Evolutionary conservation across 2,329 filamentous ascomycete genomes (phyloP), one percentile per base, ranked within the genome.

Genomic region (Colletotrichum neosansevieriae): DNA sequence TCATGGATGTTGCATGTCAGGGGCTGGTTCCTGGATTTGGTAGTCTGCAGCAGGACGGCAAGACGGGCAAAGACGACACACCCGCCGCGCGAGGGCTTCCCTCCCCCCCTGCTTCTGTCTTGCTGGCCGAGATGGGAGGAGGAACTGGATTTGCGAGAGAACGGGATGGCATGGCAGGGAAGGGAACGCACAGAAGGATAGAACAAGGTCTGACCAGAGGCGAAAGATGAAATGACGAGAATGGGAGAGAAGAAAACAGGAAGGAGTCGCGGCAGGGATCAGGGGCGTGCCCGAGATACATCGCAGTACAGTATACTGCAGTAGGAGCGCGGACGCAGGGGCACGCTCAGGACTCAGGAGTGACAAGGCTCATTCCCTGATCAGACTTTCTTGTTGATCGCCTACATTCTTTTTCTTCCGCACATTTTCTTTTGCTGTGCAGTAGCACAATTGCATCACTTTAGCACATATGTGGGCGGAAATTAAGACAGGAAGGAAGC

Each of bases 281-380:
- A 36, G 29, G 56, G 42, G n/a, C 6, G 19, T 17, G 36, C 13
- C 21, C 21, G 13, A 24, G 21, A 44, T 17, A n/a, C n/a, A n/a
- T n/a, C n/a, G n/a, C n/a, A n/a, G n/a, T n/a, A n/a, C n/a, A n/a
- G n/a, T n/a, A n/a, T n/a, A n/a, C n/a, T n/a, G n/a, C n/a, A n/a
- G n/a, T n/a, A 29, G 63, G 47, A 60, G 38, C 17, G 36, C 34
- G 32, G 47, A 54, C 38, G 63, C 63, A 61, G 57, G 58, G 63
- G 63, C 11, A 40, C 29, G 29, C 57, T 61, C 57, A 32, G 29
- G 36, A 58, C 57, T 61, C 57, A 32, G 29, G 36, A 58, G 38
- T 19, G 42, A n/a, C 32, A 49, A 24, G 24, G 4, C 45, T n/a
- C 24, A 44, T 60, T 59, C 19, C n/a, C 51, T 36, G 45, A 60